Percentiles rank a stretch among this genome's conserved stretches.
phyloP scores from a whole-genome alignment of 169 alveolate species.

The Amoebophrya sp. region DNA sequence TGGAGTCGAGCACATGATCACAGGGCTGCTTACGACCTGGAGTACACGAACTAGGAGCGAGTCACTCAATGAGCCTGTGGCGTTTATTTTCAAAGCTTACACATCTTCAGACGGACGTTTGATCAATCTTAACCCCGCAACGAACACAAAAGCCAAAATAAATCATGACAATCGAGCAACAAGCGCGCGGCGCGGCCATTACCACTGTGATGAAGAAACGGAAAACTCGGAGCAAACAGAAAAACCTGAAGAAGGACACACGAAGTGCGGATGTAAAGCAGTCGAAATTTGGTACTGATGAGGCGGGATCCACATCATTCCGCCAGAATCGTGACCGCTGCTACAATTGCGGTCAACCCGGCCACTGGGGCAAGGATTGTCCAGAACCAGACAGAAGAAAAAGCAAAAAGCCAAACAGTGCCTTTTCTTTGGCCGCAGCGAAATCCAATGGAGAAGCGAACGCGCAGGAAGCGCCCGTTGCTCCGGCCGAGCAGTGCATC shows the following conservation, averaged over 20 bases:
- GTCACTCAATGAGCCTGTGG: too few species aligned
- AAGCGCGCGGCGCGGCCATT: too few species aligned
- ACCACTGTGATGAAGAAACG: background rate
- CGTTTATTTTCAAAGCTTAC: too few species aligned
- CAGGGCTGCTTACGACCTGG: too few species aligned
- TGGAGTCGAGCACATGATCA: too few species aligned
- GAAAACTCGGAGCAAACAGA: background rate
- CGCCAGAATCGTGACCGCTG: background rate
- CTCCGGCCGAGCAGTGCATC: background rate
- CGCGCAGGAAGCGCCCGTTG: background rate
- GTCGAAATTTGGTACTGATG: background rate
- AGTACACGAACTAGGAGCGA: too few species aligned
- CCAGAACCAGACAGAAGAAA: background rate
- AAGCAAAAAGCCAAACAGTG: background rate
- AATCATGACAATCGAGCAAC: too few species aligned
- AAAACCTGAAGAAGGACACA: background rate
- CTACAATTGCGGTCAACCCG: background rate
- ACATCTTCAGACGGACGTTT: too few species aligned
- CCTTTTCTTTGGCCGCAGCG: background rate
- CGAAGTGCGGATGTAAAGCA: background rate
- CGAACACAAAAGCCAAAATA: too few species aligned
- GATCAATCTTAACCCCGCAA: too few species aligned
- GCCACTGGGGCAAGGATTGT: conserved; percentile 18
- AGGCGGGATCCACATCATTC: background rate
- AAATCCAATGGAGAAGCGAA: background rate